Conservation (phyloP, 106 monocot species). For the Iris macrosiphon region DNA sequence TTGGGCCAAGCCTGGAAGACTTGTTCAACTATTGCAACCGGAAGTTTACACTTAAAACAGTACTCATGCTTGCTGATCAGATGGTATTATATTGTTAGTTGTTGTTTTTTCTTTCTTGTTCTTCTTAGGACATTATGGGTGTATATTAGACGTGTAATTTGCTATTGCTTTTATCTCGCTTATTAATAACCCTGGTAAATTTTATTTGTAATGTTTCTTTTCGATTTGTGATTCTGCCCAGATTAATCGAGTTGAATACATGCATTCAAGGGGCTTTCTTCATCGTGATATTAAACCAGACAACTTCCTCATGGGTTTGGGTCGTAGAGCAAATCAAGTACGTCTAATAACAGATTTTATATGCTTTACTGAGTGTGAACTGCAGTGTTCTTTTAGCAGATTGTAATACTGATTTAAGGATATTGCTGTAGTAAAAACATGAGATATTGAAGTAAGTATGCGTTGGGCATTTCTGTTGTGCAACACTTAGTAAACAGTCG, state of each 20-base stretch:
- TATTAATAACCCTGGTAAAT: conserved; percentile 59
- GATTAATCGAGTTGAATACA: conserved; percentile 81
- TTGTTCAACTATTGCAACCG: conserved; percentile 51
- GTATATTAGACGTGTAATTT: too few species aligned
- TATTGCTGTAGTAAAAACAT: too few species aligned
- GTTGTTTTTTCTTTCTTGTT: background rate
- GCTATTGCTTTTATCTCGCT: background rate
- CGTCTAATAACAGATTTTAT: background rate
- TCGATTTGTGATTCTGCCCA: conserved; percentile 38
- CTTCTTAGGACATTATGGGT: background rate
- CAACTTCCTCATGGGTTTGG: conserved; percentile 93
- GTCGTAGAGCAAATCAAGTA: conserved; percentile 85
- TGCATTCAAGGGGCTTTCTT: conserved; percentile 87
- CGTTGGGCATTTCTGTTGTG: too few species aligned
- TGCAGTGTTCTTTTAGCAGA: too few species aligned
- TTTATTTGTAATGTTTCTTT: conserved; percentile 69
- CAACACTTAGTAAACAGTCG: too few species aligned
- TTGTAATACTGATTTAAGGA: too few species aligned
- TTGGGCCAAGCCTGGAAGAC: conserved; percentile 60
- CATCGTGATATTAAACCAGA: conserved; percentile 96
- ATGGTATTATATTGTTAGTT: conserved; percentile 8
- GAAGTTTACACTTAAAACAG: conserved; percentile 43
- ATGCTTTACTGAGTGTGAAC: too few species aligned
- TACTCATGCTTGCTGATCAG: conserved; percentile 16
- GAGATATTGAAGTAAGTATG: too few species aligned